Base-by-base conservation (phyloP, 2,329 filamentous ascomycete species). In the Lachnellula cervina region DNA sequence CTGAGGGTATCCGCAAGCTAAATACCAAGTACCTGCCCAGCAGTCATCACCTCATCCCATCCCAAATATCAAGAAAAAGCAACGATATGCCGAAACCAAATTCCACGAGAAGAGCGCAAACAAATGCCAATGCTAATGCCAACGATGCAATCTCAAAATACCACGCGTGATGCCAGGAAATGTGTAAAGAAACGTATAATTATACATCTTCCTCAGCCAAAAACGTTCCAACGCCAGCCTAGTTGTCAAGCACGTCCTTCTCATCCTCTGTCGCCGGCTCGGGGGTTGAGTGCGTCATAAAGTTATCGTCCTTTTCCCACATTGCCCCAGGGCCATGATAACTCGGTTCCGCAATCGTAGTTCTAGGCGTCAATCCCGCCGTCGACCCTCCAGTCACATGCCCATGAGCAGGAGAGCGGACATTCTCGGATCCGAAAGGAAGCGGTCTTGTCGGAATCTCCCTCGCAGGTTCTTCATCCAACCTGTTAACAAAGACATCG, bases 401-500 rank as follows among this genome's bases (percentile, higher is more conserved):
- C 17, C 70, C 68, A 49, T 70, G 73, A 56, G 73, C 68, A 46
- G 76, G 75, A 44, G 76, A 77, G 50, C 65, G 64, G 45, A 72
- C 64, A 49, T 71, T 72, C 62, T 81, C 79, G 3, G 80, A 82
- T 52, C 80, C 79, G 66, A 76, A 81, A 28, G 80, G 80, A 40
- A 82, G 65, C 53, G 75, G 66, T 53, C 80, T 74, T 51, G 72
- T 70, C 45, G 81, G 79, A 40, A 82, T 76, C 52, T 77, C 67
- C 25, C 58, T 62, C 57, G 55, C 67, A 62, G 58, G 17, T 49
- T 68, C 68, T 34, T 67, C 70, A 45, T 75, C 75, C 25, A 86
- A 73, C 68, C 74, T 81, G 66, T 77, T 73, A 55, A 82, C 73
- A 63, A 89, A 72, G 54, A 80, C 76, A 63, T 85, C 81, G 53